These are phyloP conservation scores for Talaromyces liani DNA, from an alignment of 495 filamentous ascomycete genomes.

Conservation along the genomic window DNA sequence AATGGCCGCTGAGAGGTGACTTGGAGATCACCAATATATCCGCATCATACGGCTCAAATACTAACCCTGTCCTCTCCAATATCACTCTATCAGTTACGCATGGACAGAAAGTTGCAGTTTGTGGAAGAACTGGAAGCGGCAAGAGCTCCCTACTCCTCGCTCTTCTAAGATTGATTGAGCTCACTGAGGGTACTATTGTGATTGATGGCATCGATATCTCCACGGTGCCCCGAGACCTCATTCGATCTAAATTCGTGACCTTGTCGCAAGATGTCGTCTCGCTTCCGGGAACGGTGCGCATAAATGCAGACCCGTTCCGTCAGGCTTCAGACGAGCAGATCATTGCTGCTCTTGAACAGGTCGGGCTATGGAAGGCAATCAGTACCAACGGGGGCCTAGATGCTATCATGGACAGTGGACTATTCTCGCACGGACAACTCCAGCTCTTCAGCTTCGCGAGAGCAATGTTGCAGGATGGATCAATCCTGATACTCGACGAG, in stretches of 20 bases:
- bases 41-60: conserved; percentile 18
- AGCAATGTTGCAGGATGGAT: conserved; percentile 24
- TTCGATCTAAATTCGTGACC: conserved; percentile 30
- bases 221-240: conserved; percentile 18
- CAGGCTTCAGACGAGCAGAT: conserved; percentile 27
- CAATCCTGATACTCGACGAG: conserved; percentile 40
- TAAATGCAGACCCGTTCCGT: conserved; percentile 35
- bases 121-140: conserved; percentile 36
- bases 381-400: conserved; percentile 33
- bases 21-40: conserved; percentile 15
- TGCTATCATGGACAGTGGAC: conserved; percentile 23
- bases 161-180: conserved; percentile 30
- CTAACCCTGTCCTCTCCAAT: background rate
- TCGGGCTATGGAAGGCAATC: conserved; percentile 32
- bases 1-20: conserved; percentile 18
- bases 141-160: background rate
- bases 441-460: conserved; percentile 42
- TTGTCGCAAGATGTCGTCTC: conserved; percentile 44
- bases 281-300: conserved; percentile 32
- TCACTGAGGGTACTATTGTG: conserved; percentile 25
- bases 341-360: conserved; percentile 27
- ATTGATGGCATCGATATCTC: conserved; percentile 40
- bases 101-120: conserved; percentile 38
- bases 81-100: conserved; percentile 15
- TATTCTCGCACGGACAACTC: conserved; percentile 36